Evolutionary conservation across 2,329 filamentous ascomycete genomes (phyloP).

Genomic region (Xylariaceae sp.): DNA sequence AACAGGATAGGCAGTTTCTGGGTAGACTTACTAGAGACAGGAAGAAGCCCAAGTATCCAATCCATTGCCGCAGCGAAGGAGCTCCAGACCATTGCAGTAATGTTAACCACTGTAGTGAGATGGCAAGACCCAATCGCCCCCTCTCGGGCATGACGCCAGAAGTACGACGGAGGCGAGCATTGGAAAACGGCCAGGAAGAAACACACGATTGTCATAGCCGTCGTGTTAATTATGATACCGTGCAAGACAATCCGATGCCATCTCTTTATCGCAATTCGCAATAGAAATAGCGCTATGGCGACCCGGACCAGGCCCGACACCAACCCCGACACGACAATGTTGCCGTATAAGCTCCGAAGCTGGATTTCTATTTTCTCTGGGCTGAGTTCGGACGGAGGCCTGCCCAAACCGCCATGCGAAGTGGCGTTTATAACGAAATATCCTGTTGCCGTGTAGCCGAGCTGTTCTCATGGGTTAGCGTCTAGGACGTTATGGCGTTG

Average conservation of each 20-base stretch:
- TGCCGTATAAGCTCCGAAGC: slow-evolving; percentile 37
- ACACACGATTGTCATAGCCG: slow-evolving; percentile 34
- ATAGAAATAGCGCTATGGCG: slow-evolving; percentile 38
- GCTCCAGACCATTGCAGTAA: slow-evolving; percentile 42
- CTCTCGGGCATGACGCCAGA: slow-evolving; percentile 41
- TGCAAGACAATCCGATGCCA: slow-evolving; percentile 35
- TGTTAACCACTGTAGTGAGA: slow-evolving; percentile 36
- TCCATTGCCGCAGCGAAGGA: slow-evolving; percentile 42
- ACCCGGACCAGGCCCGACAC: slow-evolving; percentile 38
- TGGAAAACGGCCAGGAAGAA: slow-evolving; percentile 47
- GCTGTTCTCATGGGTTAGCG: slow-evolving; percentile 24
- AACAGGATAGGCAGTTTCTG: neutral
- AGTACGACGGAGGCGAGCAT: slow-evolving; percentile 44
- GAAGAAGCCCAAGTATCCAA: slow-evolving; percentile 45
- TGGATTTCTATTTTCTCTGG: slow-evolving; percentile 26
- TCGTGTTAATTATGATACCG: slow-evolving; percentile 34
- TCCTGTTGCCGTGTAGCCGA: slow-evolving; percentile 33
- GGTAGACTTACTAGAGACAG: slow-evolving; percentile 35
- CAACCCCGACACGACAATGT: slow-evolving; percentile 38
- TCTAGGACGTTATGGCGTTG: neutral
- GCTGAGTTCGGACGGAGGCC: slow-evolving; percentile 21
- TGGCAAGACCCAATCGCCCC: slow-evolving; percentile 38
- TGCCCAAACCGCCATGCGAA: slow-evolving; percentile 29
- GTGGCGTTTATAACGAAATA: slow-evolving; percentile 34
- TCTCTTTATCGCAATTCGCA: slow-evolving; percentile 35